Percentiles rank a stretch among this genome's conserved stretches.
phyloP scores from a whole-genome alignment of 257 asterid genomes.

The Paulownia fortunei region DNA sequence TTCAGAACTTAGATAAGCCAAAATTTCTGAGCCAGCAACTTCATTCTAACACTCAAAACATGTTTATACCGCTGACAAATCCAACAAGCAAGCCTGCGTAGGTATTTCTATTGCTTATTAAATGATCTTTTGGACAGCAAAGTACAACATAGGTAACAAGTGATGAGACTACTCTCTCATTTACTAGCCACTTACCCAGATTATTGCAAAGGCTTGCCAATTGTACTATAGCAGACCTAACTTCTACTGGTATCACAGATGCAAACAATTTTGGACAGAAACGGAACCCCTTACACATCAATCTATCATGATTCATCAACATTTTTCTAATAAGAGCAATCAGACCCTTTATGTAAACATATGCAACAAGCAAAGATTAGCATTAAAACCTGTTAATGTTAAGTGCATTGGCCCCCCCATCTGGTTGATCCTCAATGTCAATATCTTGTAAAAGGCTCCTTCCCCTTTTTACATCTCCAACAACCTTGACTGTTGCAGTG shows the following conservation, averaged over 20 bases:
- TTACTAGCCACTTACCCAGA: conserved; percentile 3
- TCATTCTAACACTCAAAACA: conserved; percentile 26
- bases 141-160: conserved; percentile 1
- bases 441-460: conserved; percentile 57
- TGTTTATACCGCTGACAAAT: conserved; percentile 24
- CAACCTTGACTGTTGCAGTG: conserved; percentile 79
- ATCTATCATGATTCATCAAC: conserved; percentile 25
- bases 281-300: conserved; percentile 1
- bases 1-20: conserved; percentile 11
- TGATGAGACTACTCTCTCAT: neutral
- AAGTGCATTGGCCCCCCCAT: conserved; percentile 96
- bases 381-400: conserved; percentile 79
- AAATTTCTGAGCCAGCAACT: neutral
- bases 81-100: conserved; percentile 24
- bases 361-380: conserved; percentile 29
- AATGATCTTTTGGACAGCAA: neutral
- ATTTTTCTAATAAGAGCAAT: conserved; percentile 19
- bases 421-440: conserved; percentile 75
- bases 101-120: neutral
- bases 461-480: conserved; percentile 63
- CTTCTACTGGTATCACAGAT: neutral
- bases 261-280: conserved; percentile 19
- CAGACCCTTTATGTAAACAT: conserved; percentile 11
- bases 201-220: neutral
- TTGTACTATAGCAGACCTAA: conserved; percentile 6